Evolutionary conservation across 352 stramenopile species (phyloP), one percentile per base, ranked within the genome.

Genomic region (Phytophthora sp.): DNA sequence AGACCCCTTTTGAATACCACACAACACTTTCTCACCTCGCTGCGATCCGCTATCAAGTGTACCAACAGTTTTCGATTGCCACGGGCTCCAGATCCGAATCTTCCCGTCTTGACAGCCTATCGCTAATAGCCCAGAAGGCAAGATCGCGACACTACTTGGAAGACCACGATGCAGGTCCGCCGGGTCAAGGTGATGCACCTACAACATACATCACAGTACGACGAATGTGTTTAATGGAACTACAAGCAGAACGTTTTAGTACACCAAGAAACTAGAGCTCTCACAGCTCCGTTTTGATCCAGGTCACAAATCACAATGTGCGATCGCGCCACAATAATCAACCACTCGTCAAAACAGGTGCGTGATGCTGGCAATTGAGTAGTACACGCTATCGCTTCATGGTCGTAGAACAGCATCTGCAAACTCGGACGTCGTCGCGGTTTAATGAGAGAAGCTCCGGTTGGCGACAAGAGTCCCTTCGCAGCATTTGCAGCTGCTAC

Each of bases 41-140:
- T 71, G 62, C 1, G 80, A 88, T 0, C 85, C 80, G 8, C 77
- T 82, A 52, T 94, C 83, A 27, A 94, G 77, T 12, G 69, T 85
- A 11, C 82, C 78, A n/a, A 87, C 73, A 7, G 79, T 77, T 42
- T 84, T 87, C 49, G 80, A 81, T 15, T 86, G 61, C 29, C 71
- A 75, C n/a, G 79, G 80, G 23, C 73, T 89, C 75, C 83, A 91
- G 20, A 91, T 60, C 5, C 83, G 86, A 24, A 94, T 82, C 41
- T 90, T 92, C 21, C 83, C 82, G 38, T 94, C 86, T 53, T 87
- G 76, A 36, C 84, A 94, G 0, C 84, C 86, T 20, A 94, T 91
- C 3, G 82, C 86, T 7, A 94, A 53, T 2, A 91, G 58, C 0
- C 86, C 86, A 1, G 71, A 77, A 1, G 86, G 84, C 7, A 94